Evolutionary conservation across 805 yeast genomes (phyloP).

Genomic region (Myxozyma vanderwaltii): DNA sequence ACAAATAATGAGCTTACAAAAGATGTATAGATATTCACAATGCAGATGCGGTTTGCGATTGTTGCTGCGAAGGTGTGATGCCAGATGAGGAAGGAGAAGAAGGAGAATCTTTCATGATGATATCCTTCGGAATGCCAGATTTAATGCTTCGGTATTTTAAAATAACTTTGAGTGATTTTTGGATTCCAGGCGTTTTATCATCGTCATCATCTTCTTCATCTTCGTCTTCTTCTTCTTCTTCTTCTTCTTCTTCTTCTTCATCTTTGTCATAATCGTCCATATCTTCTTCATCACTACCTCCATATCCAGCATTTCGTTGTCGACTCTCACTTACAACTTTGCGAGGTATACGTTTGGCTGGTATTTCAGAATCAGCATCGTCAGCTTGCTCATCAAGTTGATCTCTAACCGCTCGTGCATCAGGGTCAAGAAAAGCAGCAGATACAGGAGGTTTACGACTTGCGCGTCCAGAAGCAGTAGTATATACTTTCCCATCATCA

Average conservation of each 20-base stretch:
- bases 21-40: background rate
- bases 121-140: background rate
- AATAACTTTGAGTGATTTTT: background rate
- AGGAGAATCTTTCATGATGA: background rate
- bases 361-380: slow-evolving; percentile 9
- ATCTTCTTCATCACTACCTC: slow-evolving; percentile 8
- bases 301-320: slow-evolving; percentile 2
- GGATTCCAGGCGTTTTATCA: too few relatives aligned
- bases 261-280: slow-evolving; percentile 13
- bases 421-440: slow-evolving; percentile 4
- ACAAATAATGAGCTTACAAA: too few relatives aligned
- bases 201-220: slow-evolving; percentile 15
- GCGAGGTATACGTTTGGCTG: background rate
- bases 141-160: slow-evolving; percentile 3
- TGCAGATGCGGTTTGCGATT: background rate
- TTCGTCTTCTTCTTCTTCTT: too few relatives aligned
- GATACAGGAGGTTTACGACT: slow-evolving; percentile 21
- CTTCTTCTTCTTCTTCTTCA: too few relatives aligned
- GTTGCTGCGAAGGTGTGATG: background rate
- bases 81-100: too few relatives aligned
- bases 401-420: slow-evolving; percentile 1
- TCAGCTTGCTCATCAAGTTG: slow-evolving; percentile 8
- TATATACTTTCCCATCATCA: slow-evolving; percentile 13
- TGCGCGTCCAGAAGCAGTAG: slow-evolving; percentile 29
- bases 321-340: background rate